Conservation (phyloP, 2,329 filamentous ascomycete genomes). For the Penicillium griseofulvum region DNA sequence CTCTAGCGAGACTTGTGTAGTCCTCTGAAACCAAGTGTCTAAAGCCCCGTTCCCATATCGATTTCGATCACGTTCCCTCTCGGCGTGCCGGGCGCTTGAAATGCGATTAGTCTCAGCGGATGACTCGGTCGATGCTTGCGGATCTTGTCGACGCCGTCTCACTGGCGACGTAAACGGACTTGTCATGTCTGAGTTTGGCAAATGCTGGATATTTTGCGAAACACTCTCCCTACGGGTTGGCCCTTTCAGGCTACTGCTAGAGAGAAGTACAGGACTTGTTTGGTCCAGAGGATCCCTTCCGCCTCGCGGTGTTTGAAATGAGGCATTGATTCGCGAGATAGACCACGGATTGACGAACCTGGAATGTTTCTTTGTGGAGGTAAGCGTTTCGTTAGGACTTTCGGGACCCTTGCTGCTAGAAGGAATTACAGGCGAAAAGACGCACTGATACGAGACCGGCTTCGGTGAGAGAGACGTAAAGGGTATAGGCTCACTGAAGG, state of each 20-base stretch:
- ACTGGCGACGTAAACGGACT: constrained; percentile 10
- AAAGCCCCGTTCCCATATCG: constrained; percentile 24
- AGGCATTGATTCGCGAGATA: constrained; percentile 14
- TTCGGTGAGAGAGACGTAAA: background rate
- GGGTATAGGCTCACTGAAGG: background rate
- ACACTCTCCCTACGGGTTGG: background rate
- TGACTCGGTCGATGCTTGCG: background rate
- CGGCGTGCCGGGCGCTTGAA: constrained; percentile 2
- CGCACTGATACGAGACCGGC: background rate
- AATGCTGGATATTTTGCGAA: background rate
- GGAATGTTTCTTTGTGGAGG: background rate
- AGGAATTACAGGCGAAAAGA: background rate
- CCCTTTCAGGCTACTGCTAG: background rate
- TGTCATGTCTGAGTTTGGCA: background rate
- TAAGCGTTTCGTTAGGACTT: background rate
- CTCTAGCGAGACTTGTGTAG: constrained; percentile 11
- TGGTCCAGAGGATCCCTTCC: background rate
- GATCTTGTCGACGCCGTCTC: background rate
- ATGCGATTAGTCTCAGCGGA: background rate
- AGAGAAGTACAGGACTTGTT: background rate
- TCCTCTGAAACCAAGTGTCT: constrained; percentile 23
- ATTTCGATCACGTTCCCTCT: constrained; percentile 17
- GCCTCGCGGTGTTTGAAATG: constrained; percentile 11
- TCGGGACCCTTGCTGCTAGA: background rate
- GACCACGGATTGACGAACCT: constrained; percentile 16